These are phyloP conservation scores for Saturnispora hagleri DNA, from an alignment of 805 yeast species.

Conservation along the genomic window DNA sequence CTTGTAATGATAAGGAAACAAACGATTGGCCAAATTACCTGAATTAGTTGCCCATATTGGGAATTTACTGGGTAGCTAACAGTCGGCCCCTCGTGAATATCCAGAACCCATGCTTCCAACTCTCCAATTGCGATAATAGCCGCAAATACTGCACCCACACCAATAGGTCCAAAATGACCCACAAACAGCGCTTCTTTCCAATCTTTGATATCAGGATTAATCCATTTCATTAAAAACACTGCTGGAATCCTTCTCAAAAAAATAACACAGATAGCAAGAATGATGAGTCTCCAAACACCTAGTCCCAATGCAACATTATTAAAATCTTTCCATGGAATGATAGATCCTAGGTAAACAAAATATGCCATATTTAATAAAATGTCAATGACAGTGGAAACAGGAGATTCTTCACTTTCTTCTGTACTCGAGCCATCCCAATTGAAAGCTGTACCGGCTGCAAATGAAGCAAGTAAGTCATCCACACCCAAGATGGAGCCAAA, in stretches of 20 bases:
- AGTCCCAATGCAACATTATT: slow-evolving; percentile 38
- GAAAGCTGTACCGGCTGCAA: slow-evolving; percentile 65
- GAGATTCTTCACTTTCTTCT: slow-evolving; percentile 48
- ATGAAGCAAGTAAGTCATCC: slow-evolving; percentile 64
- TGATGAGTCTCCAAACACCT: slow-evolving; percentile 43
- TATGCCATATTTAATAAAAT: slow-evolving; percentile 54
- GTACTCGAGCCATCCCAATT: slow-evolving; percentile 70
- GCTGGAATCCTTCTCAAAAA: slow-evolving; percentile 48
- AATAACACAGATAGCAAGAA: slow-evolving; percentile 42
- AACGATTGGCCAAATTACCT: slow-evolving; percentile 42
- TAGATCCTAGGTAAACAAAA: slow-evolving; percentile 62
- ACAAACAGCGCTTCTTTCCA: slow-evolving; percentile 64
- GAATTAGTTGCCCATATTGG: slow-evolving; percentile 25
- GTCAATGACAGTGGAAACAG: slow-evolving; percentile 58
- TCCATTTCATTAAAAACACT: slow-evolving; percentile 42
- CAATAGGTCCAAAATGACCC: slow-evolving; percentile 74
- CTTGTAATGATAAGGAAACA: slow-evolving; percentile 45
- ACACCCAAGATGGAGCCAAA: slow-evolving; percentile 58
- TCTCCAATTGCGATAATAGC: slow-evolving; percentile 28
- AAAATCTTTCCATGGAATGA: slow-evolving; percentile 61
- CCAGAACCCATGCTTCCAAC: slow-evolving; percentile 29
- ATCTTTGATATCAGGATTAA: slow-evolving; percentile 51
- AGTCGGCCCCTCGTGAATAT: slow-evolving; percentile 29
- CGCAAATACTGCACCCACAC: slow-evolving; percentile 34
- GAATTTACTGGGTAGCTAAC: slow-evolving; percentile 21